Conservation (phyloP, 1,284 basidiomycete genomes). For the Coniferiporia weirii region DNA sequence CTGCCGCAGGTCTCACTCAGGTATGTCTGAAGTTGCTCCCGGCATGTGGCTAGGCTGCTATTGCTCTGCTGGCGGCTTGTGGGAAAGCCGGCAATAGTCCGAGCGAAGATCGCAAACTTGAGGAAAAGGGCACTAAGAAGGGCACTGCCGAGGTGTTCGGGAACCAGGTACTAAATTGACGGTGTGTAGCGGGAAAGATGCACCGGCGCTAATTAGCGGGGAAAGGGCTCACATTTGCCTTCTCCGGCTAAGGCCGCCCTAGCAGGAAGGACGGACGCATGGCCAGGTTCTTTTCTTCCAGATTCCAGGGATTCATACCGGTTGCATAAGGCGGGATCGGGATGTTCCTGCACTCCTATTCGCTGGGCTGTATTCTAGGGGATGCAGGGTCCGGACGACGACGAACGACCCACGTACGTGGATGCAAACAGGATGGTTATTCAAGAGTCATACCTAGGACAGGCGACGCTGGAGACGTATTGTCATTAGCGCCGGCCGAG, state of each 20-base stretch:
- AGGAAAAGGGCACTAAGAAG: slow-evolving; percentile 55
- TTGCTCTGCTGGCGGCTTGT: slow-evolving; percentile 35
- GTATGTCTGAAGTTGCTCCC: slow-evolving; percentile 28
- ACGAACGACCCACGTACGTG: no score
- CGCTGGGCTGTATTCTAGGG: no score
- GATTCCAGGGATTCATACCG: not conserved
- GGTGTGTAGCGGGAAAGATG: slow-evolving; percentile 28
- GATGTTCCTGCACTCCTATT: slow-evolving; percentile 34
- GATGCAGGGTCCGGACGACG: no score
- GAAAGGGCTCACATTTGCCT: slow-evolving; percentile 76
- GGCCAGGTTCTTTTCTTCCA: not conserved
- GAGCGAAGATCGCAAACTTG: slow-evolving; percentile 48
- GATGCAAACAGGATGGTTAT: no score
- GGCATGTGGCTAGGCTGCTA: slow-evolving; percentile 83
- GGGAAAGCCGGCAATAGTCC: slow-evolving; percentile 40
- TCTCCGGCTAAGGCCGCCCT: slow-evolving; percentile 28
- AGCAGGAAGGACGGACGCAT: slow-evolving; percentile 31
- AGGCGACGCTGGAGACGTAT: no score
- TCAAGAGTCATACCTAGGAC: no score
- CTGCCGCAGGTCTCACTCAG: slow-evolving; percentile 71
- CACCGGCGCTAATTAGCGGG: slow-evolving; percentile 55
- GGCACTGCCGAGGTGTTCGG: slow-evolving; percentile 74
- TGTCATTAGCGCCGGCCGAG: no score
- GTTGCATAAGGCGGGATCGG: slow-evolving; percentile 36
- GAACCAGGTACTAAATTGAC: slow-evolving; percentile 51